These are phyloP conservation scores for Turritis glabra DNA, from an alignment of 345 rosid species.

Conservation along the genomic window DNA sequence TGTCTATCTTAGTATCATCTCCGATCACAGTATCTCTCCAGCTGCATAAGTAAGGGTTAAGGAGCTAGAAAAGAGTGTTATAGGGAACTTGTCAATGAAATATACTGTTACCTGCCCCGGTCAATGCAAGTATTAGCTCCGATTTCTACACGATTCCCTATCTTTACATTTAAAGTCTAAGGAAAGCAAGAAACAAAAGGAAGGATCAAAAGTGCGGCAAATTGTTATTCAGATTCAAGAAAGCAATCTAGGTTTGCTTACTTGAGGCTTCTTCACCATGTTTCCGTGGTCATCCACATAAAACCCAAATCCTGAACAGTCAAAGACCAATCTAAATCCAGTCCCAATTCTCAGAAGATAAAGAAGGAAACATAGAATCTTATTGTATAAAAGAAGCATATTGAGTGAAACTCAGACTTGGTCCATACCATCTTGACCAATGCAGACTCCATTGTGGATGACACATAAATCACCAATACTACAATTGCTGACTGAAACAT, in stretches of 20 bases:
- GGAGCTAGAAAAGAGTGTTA: slow-evolving; percentile 4
- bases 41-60: slow-evolving; percentile 47
- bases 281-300: slow-evolving; percentile 62
- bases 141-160: slow-evolving; percentile 76
- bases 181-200: not conserved
- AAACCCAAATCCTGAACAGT: slow-evolving; percentile 69
- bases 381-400: no score
- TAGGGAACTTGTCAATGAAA: not conserved
- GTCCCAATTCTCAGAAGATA: no score
- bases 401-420: no score
- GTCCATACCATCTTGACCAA: slow-evolving; percentile 78
- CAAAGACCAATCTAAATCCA: no score
- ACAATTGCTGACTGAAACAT: slow-evolving; percentile 63
- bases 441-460: slow-evolving; percentile 71
- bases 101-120: slow-evolving; percentile 65
- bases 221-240: slow-evolving; percentile 19
- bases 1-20: slow-evolving; percentile 79
- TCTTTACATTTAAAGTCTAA: slow-evolving; percentile 56
- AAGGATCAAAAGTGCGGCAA: no score
- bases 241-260: slow-evolving; percentile 40
- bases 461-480: slow-evolving; percentile 64
- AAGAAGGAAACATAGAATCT: no score
- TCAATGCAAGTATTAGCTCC: slow-evolving; percentile 92
- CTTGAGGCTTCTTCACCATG: slow-evolving; percentile 82
- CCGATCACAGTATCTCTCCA: slow-evolving; percentile 87